Conservation (phyloP, 2,329 filamentous ascomycete species). For the Paecilomyces formosus region DNA sequence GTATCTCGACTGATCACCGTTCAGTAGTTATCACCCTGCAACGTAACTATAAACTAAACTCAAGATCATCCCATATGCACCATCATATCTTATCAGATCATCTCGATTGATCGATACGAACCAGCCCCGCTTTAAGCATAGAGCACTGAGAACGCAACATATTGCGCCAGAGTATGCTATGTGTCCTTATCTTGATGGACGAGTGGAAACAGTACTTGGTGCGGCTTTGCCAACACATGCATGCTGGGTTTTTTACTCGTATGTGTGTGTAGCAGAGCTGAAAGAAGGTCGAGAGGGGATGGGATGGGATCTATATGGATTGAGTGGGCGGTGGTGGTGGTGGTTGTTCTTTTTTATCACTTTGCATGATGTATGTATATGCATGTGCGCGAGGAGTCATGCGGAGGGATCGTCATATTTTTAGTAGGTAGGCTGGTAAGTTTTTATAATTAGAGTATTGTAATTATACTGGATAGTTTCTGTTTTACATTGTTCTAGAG, state of each 20-base stretch:
- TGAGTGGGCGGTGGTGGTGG: too few species aligned
- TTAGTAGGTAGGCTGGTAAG: too few species aligned
- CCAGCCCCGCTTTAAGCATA: neutral
- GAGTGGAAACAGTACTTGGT: too few species aligned
- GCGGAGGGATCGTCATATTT: neutral
- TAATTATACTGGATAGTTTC: neutral
- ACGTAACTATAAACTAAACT: neutral
- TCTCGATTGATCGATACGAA: neutral
- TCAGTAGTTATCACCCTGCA: neutral
- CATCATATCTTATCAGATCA: neutral
- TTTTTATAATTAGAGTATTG: neutral
- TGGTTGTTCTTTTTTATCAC: neutral
- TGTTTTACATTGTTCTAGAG: neutral
- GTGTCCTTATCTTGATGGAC: too few species aligned
- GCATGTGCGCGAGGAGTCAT: neutral
- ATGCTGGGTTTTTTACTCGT: neutral
- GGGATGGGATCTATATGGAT: too few species aligned
- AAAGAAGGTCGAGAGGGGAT: too few species aligned
- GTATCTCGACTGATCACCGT: too few species aligned
- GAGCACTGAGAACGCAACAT: neutral
- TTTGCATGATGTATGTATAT: neutral
- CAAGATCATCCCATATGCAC: neutral
- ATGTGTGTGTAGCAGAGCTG: too few species aligned
- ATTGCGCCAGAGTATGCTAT: too few species aligned
- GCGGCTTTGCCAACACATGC: neutral